These are phyloP conservation scores for Aspergillus asperescens DNA, from an alignment of 495 filamentous ascomycete genomes.

Conservation along the genomic window DNA sequence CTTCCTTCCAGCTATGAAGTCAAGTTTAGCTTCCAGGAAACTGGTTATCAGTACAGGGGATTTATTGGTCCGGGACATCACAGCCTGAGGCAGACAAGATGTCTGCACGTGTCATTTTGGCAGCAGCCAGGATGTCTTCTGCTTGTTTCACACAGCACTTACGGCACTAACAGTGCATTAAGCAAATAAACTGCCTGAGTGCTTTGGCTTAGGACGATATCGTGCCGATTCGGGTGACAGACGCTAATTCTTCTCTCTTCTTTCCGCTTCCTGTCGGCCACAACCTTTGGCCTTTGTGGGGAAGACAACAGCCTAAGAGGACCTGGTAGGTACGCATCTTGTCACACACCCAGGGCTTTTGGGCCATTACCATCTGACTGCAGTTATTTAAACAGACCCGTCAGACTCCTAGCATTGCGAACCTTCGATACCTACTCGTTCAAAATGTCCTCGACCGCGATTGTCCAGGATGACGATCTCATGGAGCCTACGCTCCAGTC, in stretches of 20 bases:
- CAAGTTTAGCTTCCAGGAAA: conserved; percentile 7
- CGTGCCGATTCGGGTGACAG: background rate
- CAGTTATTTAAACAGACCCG: conserved; percentile 16
- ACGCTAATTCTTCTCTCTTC: conserved; percentile 4
- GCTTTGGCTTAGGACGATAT: background rate
- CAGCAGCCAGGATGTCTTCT: background rate
- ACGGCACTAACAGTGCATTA: background rate
- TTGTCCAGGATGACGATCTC: conserved; percentile 64
- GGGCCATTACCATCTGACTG: conserved; percentile 15
- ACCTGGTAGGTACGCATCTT: conserved; percentile 18
- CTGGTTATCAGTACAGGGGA: background rate
- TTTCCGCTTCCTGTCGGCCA: conserved; percentile 9
- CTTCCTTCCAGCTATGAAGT: background rate
- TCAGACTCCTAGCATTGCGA: background rate
- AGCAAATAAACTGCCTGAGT: background rate
- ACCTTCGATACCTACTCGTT: background rate
- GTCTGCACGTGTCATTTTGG: conserved; percentile 13
- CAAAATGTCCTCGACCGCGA: conserved; percentile 57
- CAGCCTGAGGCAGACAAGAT: conserved; percentile 11
- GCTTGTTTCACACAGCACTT: background rate
- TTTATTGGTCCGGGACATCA: background rate
- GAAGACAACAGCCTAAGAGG: conserved; percentile 16
- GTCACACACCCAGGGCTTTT: background rate
- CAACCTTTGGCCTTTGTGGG: conserved; percentile 27
- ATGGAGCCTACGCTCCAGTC: conserved; percentile 92